phyloP scores from a whole-genome alignment of 495 filamentous ascomycete species.

The Podospora didyma region DNA sequence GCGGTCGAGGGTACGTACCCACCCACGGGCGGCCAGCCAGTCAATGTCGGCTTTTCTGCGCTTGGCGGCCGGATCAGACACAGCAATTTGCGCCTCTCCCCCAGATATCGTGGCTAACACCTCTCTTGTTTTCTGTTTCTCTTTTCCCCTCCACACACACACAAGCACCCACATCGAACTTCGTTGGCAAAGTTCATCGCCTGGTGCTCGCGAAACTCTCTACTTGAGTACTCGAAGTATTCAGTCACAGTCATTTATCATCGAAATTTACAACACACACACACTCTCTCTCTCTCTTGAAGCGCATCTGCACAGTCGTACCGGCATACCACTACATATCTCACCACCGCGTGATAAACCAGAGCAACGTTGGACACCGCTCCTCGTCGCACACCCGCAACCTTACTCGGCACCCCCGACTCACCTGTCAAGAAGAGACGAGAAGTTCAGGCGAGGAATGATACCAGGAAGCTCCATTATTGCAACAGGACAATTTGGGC shows the following conservation, averaged over 20 bases:
- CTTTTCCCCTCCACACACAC: conserved; percentile 8
- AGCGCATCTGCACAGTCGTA: not conserved
- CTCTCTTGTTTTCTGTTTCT: conserved; percentile 10
- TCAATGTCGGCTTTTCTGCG: conserved; percentile 2
- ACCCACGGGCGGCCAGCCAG: not conserved
- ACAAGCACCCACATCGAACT: conserved; percentile 34
- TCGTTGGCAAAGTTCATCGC: conserved; percentile 56
- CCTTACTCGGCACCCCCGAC: not conserved
- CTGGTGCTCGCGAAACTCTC: conserved; percentile 14
- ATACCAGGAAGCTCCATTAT: not conserved
- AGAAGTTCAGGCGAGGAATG: not conserved
- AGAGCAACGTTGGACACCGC: not conserved
- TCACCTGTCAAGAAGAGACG: not conserved
- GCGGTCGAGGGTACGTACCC: conserved; percentile 2
- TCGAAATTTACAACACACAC: too few relatives aligned
- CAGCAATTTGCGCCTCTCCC: conserved; percentile 14
- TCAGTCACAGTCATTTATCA: conserved; percentile 36
- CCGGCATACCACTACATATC: conserved; percentile 6
- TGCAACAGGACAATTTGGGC: too few relatives aligned
- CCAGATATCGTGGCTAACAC: conserved; percentile 12
- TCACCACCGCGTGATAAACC: not conserved
- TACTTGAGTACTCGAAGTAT: conserved; percentile 43
- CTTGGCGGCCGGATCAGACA: conserved; percentile 5
- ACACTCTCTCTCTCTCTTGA: conserved; percentile 20
- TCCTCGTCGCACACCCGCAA: not conserved